phyloP scores from a whole-genome alignment of 2,329 filamentous ascomycete species.

The Botryosphaeria dothidea region DNA sequence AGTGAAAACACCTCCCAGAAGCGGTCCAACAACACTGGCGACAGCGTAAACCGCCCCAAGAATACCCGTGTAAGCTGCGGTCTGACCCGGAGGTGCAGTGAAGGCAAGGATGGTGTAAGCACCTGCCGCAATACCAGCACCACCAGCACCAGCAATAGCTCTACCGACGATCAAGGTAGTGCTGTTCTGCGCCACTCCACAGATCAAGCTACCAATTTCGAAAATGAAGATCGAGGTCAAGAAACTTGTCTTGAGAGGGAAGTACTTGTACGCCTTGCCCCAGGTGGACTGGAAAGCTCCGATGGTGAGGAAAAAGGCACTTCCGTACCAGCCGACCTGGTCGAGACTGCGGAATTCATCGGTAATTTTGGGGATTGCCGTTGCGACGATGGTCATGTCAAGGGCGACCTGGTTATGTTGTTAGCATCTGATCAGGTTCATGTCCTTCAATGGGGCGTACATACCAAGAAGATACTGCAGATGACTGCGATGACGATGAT shows the following conservation, averaged over 20 bases:
- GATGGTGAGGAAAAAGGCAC: conserved; percentile 46
- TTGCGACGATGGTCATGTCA: conserved; percentile 30
- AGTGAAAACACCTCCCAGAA: conserved; percentile 47
- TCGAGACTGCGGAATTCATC: conserved; percentile 28
- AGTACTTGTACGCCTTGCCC: conserved; percentile 51
- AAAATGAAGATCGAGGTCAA: conserved; percentile 45
- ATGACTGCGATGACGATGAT: conserved; percentile 31
- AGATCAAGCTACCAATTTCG: conserved; percentile 59
- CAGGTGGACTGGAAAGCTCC: conserved; percentile 46
- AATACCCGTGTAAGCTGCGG: conserved; percentile 39
- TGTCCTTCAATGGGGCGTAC: background rate
- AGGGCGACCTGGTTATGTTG: conserved; percentile 7
- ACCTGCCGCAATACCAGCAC: conserved; percentile 41
- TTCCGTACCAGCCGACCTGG: conserved; percentile 30
- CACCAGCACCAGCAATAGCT: conserved; percentile 43
- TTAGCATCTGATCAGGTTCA: background rate
- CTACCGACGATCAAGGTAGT: conserved; percentile 43
- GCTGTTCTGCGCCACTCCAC: conserved; percentile 43
- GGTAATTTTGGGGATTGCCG: conserved; percentile 33
- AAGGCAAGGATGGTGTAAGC: conserved; percentile 46
- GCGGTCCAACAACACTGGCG: conserved; percentile 40
- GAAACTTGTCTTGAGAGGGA: conserved; percentile 40
- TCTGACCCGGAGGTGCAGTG: conserved; percentile 41
- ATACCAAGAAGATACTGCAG: conserved; percentile 30
- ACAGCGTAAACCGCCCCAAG: conserved; percentile 40